A percentile compares a stretch with the other conserved stretches of the same genome.
Conservation (phyloP, 2,329 filamentous ascomycete species). For the Scolecobasidium constrictum region DNA sequence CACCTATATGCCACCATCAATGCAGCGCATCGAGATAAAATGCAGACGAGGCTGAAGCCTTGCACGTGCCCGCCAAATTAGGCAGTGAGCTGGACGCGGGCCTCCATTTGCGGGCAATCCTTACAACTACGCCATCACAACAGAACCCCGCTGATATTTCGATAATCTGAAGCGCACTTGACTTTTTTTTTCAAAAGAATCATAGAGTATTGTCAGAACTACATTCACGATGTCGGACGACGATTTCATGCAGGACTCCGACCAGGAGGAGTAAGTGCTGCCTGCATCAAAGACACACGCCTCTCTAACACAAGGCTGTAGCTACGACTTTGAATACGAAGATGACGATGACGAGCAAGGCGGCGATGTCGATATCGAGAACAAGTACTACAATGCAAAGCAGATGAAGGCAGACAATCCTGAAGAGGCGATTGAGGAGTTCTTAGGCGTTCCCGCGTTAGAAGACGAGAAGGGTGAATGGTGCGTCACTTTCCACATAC, state of each 20-base stretch:
- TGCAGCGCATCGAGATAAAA: no score
- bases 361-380: constrained; percentile 90
- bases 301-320: constrained; percentile 25
- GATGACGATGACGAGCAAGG: constrained; percentile 82
- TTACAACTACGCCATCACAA: no score
- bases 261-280: constrained; percentile 62
- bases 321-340: constrained; percentile 96
- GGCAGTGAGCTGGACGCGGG: no score
- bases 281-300: neutral
- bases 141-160: no score
- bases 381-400: constrained; percentile 99
- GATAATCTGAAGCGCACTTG: no score
- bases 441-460: constrained; percentile 72
- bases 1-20: no score
- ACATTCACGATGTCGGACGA: constrained; percentile 69
- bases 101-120: no score
- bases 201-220: no score
- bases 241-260: constrained; percentile 90
- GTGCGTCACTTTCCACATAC: constrained; percentile 29
- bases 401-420: constrained; percentile 84
- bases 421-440: constrained; percentile 81
- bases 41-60: no score
- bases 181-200: no score
- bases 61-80: no score
- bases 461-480: constrained; percentile 93